phyloP scores from a whole-genome alignment of 441 rosid genomes.

The Kokia cookei region DNA sequence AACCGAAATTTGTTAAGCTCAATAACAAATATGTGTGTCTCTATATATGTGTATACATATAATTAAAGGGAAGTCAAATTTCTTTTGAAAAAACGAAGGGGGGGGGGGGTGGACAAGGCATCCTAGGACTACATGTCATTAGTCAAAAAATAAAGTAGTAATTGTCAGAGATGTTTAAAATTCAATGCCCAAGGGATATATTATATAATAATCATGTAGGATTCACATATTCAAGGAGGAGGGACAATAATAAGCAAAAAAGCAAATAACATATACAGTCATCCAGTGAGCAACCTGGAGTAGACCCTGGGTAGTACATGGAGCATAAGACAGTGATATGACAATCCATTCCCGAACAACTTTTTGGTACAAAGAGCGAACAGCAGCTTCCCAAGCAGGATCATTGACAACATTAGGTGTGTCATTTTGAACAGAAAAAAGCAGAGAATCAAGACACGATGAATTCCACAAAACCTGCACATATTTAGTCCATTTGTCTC shows the following conservation, averaged over 20 bases:
- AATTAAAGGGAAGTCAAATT: background rate
- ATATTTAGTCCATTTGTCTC: conserved; percentile 11
- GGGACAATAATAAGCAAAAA: background rate
- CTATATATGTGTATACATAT: background rate
- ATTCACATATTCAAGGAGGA: background rate
- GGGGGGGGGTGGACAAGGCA: background rate
- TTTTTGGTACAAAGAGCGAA: conserved; percentile 85
- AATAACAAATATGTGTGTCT: background rate
- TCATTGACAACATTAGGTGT: conserved; percentile 66
- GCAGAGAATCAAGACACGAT: conserved; percentile 82
- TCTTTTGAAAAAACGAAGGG: background rate
- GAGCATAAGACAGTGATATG: conserved; percentile 87
- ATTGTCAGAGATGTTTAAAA: background rate
- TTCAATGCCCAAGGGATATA: background rate
- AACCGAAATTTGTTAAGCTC: background rate
- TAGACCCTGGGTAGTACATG: conserved; percentile 98
- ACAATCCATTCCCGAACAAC: conserved; percentile 88
- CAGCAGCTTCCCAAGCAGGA: conserved; percentile 75
- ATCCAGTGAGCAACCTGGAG: conserved; percentile 64
- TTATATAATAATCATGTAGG: background rate
- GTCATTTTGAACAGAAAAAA: conserved; percentile 71
- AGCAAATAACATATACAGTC: background rate
- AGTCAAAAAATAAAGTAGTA: background rate
- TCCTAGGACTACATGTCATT: background rate
- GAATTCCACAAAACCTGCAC: conserved; percentile 97